Percentiles rank a stretch among this genome's conserved stretches.
Evolutionary conservation across 2,329 filamentous ascomycete species (phyloP).

Genomic region (Ophiocordyceps sinensis): DNA sequence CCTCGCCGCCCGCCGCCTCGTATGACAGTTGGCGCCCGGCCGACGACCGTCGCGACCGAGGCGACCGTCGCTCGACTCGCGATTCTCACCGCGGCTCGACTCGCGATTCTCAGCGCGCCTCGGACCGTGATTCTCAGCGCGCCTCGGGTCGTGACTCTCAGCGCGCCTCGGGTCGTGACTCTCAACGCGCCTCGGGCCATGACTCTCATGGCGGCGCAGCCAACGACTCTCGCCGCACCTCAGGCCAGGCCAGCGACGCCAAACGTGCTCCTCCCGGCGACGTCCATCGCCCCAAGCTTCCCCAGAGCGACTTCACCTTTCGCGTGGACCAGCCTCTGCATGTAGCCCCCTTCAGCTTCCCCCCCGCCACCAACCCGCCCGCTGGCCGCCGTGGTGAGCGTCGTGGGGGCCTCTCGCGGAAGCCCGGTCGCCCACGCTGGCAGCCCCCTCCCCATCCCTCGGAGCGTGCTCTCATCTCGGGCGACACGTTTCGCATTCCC

Average conservation of each 20-base stretch:
- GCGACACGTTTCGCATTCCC: conserved; percentile 23
- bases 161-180: no score
- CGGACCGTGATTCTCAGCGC: no score
- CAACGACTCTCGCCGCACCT: no score
- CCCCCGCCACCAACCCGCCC: conserved; percentile 6
- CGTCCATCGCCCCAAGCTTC: conserved; percentile 15
- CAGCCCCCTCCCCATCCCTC: conserved; percentile 25
- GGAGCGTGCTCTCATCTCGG: conserved; percentile 34
- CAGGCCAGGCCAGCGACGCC: neutral
- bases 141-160: neutral
- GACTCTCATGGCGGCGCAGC: no score
- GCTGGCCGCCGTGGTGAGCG: conserved; percentile 7
- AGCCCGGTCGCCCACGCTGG: conserved; percentile 17
- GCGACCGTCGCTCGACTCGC: conserved; percentile 3
- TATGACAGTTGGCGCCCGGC: conserved; percentile 15
- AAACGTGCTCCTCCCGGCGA: neutral
- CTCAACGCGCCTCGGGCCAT: no score
- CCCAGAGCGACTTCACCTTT: conserved; percentile 41
- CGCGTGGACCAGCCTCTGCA: conserved; percentile 36
- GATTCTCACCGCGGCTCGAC: conserved; percentile 7
- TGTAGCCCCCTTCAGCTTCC: conserved; percentile 19
- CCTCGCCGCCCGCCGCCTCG: neutral
- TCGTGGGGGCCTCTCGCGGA: conserved; percentile 11
- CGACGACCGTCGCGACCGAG: conserved; percentile 10
- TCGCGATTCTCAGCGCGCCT: no score